A percentile compares a stretch with the other conserved stretches of the same genome.
phyloP scores from a whole-genome alignment of 2,329 filamentous ascomycete genomes.

The Fusarium graminum region DNA sequence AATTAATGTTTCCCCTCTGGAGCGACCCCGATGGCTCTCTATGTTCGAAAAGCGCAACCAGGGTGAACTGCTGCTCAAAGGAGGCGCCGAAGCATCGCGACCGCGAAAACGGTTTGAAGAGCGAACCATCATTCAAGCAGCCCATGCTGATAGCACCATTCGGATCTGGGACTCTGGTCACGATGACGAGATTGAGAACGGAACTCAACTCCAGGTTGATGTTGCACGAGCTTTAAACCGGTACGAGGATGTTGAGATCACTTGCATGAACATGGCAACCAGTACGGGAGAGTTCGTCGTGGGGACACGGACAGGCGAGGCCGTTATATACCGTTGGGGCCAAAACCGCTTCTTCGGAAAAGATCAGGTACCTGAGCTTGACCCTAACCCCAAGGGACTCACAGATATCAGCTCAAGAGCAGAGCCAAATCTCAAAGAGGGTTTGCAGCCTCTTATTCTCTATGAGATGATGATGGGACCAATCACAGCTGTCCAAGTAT shows the following conservation, averaged over 20 bases:
- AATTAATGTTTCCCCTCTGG: slow-evolving; percentile 77
- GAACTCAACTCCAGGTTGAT: slow-evolving; percentile 84
- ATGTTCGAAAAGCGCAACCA: slow-evolving; percentile 87
- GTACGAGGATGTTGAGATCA: slow-evolving; percentile 81
- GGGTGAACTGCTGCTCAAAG: slow-evolving; percentile 82
- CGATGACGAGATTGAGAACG: slow-evolving; percentile 93
- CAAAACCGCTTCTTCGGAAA: slow-evolving; percentile 78
- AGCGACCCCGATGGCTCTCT: slow-evolving; percentile 86
- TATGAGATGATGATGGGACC: slow-evolving; percentile 87
- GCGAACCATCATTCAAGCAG: slow-evolving; percentile 85
- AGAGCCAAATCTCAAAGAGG: slow-evolving; percentile 81
- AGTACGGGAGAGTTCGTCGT: slow-evolving; percentile 86
- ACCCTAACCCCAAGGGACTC: slow-evolving; percentile 75
- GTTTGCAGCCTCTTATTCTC: slow-evolving; percentile 82
- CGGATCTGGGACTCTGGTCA: slow-evolving; percentile 93
- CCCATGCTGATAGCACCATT: slow-evolving; percentile 92
- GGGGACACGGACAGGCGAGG: slow-evolving; percentile 85
- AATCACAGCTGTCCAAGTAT: slow-evolving; percentile 83
- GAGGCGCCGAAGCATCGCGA: slow-evolving; percentile 79
- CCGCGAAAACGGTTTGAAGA: slow-evolving; percentile 82
- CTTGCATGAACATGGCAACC: slow-evolving; percentile 83
- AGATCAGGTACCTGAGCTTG: slow-evolving; percentile 64
- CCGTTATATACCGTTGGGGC: slow-evolving; percentile 90
- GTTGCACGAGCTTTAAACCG: slow-evolving; percentile 84
- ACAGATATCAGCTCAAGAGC: slow-evolving; percentile 80